Evolutionary conservation across 148 eudicot species (phyloP).

Genomic region (Amaranthus palmeri): DNA sequence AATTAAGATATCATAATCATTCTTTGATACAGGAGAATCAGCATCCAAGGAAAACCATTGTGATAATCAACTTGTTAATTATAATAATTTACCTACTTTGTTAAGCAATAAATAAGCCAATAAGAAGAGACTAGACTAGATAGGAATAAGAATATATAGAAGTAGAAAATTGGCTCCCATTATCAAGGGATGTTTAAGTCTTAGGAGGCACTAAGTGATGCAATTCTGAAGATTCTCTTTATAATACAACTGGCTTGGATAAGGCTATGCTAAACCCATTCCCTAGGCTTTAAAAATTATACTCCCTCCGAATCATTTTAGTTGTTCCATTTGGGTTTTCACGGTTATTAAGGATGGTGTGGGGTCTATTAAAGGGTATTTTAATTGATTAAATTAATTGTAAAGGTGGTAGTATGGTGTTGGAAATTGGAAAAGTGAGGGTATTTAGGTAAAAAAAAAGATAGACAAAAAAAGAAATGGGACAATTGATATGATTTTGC

Average conservation of each 20-base stretch:
- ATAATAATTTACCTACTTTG: background rate
- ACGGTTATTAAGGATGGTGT: too few relatives aligned
- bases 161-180: constrained; percentile 17
- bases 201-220: constrained; percentile 33
- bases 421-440: too few relatives aligned
- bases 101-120: background rate
- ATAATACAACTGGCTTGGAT: constrained; percentile 12
- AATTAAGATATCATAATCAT: background rate
- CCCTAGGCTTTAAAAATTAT: background rate
- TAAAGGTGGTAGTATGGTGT: too few relatives aligned
- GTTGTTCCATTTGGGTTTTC: too few relatives aligned
- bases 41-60: constrained; percentile 22
- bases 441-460: too few relatives aligned
- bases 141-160: too few relatives aligned
- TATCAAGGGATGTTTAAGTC: constrained; percentile 33
- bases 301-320: too few relatives aligned
- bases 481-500: too few relatives aligned
- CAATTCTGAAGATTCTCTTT: constrained; percentile 27
- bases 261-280: background rate
- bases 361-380: too few relatives aligned
- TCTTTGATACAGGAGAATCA: constrained; percentile 18
- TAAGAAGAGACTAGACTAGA: background rate
- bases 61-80: background rate
- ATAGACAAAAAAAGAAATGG: too few relatives aligned
- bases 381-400: too few relatives aligned